Percentiles rank a stretch among this genome's conserved stretches.
Evolutionary conservation across 768 basidiomycete species (phyloP).

Genomic region (Terana coerulea): DNA sequence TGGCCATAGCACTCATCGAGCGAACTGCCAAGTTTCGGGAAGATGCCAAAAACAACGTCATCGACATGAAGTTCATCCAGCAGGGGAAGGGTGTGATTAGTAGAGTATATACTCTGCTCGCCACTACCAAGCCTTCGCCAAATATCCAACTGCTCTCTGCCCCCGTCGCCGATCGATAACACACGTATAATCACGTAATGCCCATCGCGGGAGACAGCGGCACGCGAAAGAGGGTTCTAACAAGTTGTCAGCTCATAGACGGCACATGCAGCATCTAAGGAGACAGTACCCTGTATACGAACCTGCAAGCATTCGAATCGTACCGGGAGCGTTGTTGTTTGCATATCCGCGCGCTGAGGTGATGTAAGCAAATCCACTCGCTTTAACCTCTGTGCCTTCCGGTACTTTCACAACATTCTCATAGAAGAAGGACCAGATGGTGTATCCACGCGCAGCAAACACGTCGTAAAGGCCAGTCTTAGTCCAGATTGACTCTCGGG

Average conservation of each 20-base stretch:
- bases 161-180: not conserved
- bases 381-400: not conserved
- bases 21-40: conserved; percentile 21
- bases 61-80: conserved; percentile 23
- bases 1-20: conserved; percentile 10
- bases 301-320: not conserved
- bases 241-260: not conserved
- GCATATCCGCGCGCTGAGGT: not conserved
- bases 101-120: conserved; percentile 4
- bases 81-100: conserved; percentile 28
- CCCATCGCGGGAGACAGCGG: not conserved
- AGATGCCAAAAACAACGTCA: conserved; percentile 27
- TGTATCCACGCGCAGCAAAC: not conserved
- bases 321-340: not conserved
- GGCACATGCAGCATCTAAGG: not conserved
- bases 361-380: not conserved
- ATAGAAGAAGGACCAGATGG: no score
- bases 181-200: not conserved
- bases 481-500: no score
- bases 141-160: conserved; percentile 14
- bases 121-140: conserved; percentile 20
- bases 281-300: no score
- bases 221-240: not conserved
- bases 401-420: no score
- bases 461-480: no score